Evolutionary conservation across 2,329 filamentous ascomycete species (phyloP).

Genomic region (Trichophyton verrucosum): DNA sequence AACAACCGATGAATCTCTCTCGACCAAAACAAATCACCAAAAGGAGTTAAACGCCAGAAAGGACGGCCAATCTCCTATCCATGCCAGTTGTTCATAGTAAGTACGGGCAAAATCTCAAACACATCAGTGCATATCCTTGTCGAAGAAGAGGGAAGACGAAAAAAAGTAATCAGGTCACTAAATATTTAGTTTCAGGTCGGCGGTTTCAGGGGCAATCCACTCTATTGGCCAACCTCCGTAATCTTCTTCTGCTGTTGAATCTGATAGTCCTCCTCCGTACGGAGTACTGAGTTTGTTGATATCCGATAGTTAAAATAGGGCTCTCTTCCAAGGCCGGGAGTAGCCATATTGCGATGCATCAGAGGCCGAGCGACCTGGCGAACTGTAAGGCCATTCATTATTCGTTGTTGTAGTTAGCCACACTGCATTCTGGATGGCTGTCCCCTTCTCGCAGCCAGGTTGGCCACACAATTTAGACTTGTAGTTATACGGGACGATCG

Average conservation of each 20-base stretch:
- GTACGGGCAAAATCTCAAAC: neutral
- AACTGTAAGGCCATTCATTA: no score
- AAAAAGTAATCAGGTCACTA: neutral
- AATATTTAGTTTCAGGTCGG: neutral
- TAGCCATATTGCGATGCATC: no score
- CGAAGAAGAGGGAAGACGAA: neutral
- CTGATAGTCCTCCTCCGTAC: no score
- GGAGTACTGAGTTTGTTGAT: neutral
- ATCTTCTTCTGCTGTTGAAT: neutral
- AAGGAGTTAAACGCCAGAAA: neutral
- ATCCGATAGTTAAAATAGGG: neutral
- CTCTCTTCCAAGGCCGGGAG: no score
- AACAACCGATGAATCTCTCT: neutral
- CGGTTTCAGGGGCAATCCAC: neutral
- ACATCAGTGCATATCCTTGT: neutral
- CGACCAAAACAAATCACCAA: neutral
- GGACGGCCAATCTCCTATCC: slow-evolving; percentile 1
- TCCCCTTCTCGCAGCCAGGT: no score
- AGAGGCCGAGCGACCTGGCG: no score
- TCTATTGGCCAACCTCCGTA: neutral
- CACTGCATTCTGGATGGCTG: no score
- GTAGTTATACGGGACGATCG: no score
- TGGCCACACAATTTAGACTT: no score
- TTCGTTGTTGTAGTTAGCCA: no score
- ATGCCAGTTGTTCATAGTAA: neutral